A percentile compares a stretch with the other conserved stretches of the same genome.
Conservation (phyloP, 1,139 yeast genomes). For the Ogataea hybrid region DNA sequence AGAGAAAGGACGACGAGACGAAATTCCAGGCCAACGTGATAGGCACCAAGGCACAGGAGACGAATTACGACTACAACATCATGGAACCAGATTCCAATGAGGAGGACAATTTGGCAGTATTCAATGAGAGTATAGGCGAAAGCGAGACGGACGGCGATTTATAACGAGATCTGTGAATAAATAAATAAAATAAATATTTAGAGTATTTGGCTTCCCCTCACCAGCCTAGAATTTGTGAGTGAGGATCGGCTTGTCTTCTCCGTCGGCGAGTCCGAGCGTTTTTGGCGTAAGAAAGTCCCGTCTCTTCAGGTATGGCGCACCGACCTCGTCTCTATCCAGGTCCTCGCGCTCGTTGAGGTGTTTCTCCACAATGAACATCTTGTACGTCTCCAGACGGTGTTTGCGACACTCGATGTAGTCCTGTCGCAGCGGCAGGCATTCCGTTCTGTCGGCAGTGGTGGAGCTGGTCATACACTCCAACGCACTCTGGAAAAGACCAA, state of each 20-base stretch:
- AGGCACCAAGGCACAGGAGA: constrained; percentile 33
- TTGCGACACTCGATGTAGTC: constrained; percentile 37
- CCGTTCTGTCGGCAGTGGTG: constrained; percentile 29
- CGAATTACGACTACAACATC: constrained; percentile 33
- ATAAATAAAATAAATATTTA: constrained; percentile 8
- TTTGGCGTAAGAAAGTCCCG: constrained; percentile 35
- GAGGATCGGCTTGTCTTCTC: constrained; percentile 32
- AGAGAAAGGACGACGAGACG: constrained; percentile 21
- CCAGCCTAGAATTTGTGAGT: constrained; percentile 21
- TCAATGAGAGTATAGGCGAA: constrained; percentile 27
- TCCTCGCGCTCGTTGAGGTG: constrained; percentile 29
- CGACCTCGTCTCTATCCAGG: constrained; percentile 28
- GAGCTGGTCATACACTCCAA: constrained; percentile 35
- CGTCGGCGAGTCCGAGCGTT: constrained; percentile 34
- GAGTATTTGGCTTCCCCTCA: neutral
- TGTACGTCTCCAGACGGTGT: constrained; percentile 34
- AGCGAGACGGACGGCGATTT: constrained; percentile 18
- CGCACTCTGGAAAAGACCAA: constrained; percentile 35
- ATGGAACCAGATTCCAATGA: constrained; percentile 29
- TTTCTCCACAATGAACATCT: constrained; percentile 32
- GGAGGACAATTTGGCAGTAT: constrained; percentile 27
- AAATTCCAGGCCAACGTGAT: constrained; percentile 24
- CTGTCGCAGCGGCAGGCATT: constrained; percentile 30
- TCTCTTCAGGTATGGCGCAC: constrained; percentile 36
- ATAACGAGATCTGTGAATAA: constrained; percentile 7